Conservation (phyloP, 306 rosid genomes). For the Vicia faba region DNA sequence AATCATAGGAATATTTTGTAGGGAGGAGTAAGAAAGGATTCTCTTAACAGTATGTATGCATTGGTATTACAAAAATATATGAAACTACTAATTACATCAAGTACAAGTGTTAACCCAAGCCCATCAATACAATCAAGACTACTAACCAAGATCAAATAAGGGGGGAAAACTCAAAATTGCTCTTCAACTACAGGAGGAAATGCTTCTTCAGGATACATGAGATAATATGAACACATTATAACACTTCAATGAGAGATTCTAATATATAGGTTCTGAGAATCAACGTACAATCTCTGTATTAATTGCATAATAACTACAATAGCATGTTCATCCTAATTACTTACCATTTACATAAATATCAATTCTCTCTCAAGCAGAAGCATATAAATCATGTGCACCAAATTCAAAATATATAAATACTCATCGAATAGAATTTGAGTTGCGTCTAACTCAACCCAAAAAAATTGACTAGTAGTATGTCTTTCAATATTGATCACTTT, state of each 20-base stretch:
- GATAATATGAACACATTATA: not conserved
- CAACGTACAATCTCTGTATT: not conserved
- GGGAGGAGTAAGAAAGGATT: slow-evolving; percentile 3
- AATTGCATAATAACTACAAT: not conserved
- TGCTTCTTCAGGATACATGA: not conserved
- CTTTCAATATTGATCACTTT: too few relatives aligned
- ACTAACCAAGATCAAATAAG: slow-evolving; percentile 1
- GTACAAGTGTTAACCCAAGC: not conserved
- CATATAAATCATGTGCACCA: not conserved
- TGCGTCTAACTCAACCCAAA: not conserved
- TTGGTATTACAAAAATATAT: not conserved
- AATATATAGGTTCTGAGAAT: not conserved
- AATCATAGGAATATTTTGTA: not conserved
- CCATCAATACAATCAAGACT: not conserved
- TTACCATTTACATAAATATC: not conserved
- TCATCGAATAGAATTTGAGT: not conserved
- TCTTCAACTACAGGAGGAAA: not conserved
- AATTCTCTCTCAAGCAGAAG: not conserved
- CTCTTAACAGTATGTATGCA: not conserved
- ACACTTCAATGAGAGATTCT: not conserved
- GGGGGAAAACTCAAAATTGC: not conserved
- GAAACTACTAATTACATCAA: not conserved
- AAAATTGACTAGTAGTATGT: not conserved
- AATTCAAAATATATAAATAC: not conserved
- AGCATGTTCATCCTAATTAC: not conserved